A percentile compares a stretch with the other conserved stretches of the same genome.
Evolutionary conservation across 208 protist genomes (phyloP).

Genomic region (Wallacemonas collosoma): DNA sequence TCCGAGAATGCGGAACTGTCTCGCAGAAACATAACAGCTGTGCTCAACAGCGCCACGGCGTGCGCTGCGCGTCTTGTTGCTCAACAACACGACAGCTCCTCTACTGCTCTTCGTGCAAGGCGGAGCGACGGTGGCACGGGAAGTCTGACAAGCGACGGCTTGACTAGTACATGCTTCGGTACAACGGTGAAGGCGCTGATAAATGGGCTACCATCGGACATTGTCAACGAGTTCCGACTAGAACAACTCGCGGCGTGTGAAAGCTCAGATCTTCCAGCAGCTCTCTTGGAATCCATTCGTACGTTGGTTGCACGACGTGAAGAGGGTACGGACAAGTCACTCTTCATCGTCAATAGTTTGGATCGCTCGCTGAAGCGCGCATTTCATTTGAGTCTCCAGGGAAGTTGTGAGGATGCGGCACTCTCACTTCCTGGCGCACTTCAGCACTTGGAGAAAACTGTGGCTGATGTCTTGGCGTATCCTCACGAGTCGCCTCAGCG

Average conservation of each 20-base stretch:
- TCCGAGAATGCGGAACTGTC: not conserved
- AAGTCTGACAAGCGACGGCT: not conserved
- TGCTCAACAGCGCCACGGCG: constrained; percentile 1
- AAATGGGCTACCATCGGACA: not conserved
- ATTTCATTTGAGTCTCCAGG: not conserved
- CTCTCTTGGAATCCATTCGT: not conserved
- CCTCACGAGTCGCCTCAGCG: constrained; percentile 35
- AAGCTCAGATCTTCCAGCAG: not conserved
- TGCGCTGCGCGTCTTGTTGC: constrained; percentile 1
- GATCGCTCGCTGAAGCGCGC: constrained; percentile 10
- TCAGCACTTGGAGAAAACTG: constrained; percentile 26
- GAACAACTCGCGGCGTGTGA: not conserved
- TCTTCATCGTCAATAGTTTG: constrained; percentile 20
- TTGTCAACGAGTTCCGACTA: constrained; percentile 7
- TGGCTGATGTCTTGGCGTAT: constrained; percentile 31
- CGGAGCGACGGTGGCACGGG: not conserved
- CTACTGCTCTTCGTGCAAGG: not conserved
- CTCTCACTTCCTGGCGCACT: constrained; percentile 2
- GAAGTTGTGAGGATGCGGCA: not conserved
- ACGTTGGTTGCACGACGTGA: not conserved
- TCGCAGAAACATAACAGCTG: constrained; percentile 1
- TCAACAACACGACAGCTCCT: not conserved
- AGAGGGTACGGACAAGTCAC: constrained; percentile 4
- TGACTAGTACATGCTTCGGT: not conserved
- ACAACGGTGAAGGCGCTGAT: constrained; percentile 4